A percentile compares a stretch with the other conserved stretches of the same genome.
Conservation (phyloP, 495 filamentous ascomycete species). For the Achaetomiella virescens region DNA sequence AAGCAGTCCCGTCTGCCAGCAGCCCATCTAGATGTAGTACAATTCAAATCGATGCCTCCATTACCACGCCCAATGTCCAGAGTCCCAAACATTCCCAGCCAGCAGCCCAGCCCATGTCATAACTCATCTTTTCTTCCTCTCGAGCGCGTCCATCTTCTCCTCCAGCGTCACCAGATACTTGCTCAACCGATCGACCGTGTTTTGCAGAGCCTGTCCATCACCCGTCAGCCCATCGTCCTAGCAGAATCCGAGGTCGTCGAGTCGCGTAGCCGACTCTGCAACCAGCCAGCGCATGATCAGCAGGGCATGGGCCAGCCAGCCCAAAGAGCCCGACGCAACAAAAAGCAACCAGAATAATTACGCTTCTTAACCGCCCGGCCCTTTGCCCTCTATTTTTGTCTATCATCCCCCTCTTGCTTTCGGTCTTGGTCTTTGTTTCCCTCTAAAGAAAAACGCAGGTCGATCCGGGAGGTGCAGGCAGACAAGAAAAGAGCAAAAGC, state of each 20-base stretch:
- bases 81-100: background rate
- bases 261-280: background rate
- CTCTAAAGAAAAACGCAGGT: background rate
- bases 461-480: background rate
- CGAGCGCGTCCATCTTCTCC: constrained; percentile 65
- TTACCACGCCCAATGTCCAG: background rate
- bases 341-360: constrained; percentile 16
- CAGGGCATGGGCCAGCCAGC: background rate
- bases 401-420: background rate
- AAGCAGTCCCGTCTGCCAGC: background rate
- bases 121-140: constrained; percentile 43
- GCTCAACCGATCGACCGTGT: constrained; percentile 78
- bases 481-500: constrained; percentile 5
- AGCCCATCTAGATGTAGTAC: background rate
- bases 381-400: constrained; percentile 3
- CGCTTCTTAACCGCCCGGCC: constrained; percentile 11
- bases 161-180: constrained; percentile 76
- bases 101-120: constrained; percentile 3
- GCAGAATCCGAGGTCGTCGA: background rate
- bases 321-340: background rate
- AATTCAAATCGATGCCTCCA: background rate
- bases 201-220: constrained; percentile 67
- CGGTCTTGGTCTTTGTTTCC: background rate
- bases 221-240: constrained; percentile 10
- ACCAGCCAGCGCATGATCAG: background rate